phyloP scores from a whole-genome alignment of 192 early-diverging fungal genomes.

The Backusella psychrophila region DNA sequence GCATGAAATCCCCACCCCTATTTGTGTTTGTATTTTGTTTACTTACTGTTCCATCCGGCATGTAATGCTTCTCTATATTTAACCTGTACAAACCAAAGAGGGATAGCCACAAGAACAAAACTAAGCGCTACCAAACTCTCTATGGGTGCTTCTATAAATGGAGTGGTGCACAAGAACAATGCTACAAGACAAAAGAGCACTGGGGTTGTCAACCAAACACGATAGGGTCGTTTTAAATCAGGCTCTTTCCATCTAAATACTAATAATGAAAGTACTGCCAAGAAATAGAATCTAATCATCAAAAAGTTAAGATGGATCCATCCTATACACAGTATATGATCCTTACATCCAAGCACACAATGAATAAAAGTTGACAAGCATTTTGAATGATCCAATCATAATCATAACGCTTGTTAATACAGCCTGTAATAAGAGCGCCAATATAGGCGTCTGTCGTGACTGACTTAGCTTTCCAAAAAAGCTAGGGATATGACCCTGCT shows the following conservation, averaged over 20 bases:
- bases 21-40: background rate
- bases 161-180: conserved; percentile 60
- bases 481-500: conserved; percentile 65
- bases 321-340: background rate
- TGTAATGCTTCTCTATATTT: conserved; percentile 36
- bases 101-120: conserved; percentile 48
- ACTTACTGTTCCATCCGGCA: conserved; percentile 37
- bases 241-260: conserved; percentile 67
- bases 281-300: conserved; percentile 52
- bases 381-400: conserved; percentile 60
- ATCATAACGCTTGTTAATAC: conserved; percentile 61
- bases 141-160: conserved; percentile 53
- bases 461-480: conserved; percentile 63
- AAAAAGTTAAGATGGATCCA: background rate
- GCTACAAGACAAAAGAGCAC: conserved; percentile 60
- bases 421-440: conserved; percentile 65
- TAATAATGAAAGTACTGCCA: conserved; percentile 63
- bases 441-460: conserved; percentile 58
- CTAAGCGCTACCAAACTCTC: conserved; percentile 48
- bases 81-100: conserved; percentile 51
- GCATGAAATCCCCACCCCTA: background rate
- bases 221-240: conserved; percentile 64
- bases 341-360: conserved; percentile 69
- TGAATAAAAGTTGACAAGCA: conserved; percentile 74
- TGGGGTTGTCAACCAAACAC: conserved; percentile 67